Base-by-base conservation (phyloP, 2,329 filamentous ascomycete species). In the Nothophoma quercina region DNA sequence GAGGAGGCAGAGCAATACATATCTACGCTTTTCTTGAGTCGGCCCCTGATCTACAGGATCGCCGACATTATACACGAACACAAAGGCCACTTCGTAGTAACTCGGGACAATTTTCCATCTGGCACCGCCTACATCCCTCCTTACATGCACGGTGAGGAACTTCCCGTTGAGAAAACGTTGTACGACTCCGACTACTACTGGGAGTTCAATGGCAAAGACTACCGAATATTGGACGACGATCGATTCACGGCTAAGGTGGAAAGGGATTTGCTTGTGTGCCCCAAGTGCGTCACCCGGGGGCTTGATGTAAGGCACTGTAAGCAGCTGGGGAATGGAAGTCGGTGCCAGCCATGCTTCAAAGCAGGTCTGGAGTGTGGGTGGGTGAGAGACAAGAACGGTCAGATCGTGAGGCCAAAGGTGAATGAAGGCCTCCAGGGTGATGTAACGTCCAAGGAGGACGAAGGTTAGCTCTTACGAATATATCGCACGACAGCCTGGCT, bases 131-230 rank as follows among this genome's bases (percentile, higher is more conserved):
- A 59, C 35, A 74, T 74, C 1, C 69, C 69, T 3, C 71, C 71
- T 0, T 74, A 67, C 35, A 71, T 74, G 68, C 59, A 70, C 16
- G 69, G 71, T 9, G 71, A 74, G 19, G 65, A 71, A 6, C 32
- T 55, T 3, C 71, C 71, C 0, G 46, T 59, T 2, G 69, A 73
- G 35, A 54, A 56, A 12, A 13, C 57, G 7, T 53, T 70, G 44
- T 74, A 73, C 30, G 60, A 68, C 36, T 72, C 70, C 1, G 55
- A 65, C 7, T 39, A 65, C 23, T 67, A 63, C 25, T 72, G 64
- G 60, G 58, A 51, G 3, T 64, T 73, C 44, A 60, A 59, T n/a
- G 64, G 62, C 3, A 56, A 58, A n/a, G 55, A 67, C 29, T 68
- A 63, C 19, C 59, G 57, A 7, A 42, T 58, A 18, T 49, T 65